Percentiles rank a stretch among this genome's conserved stretches.
Evolutionary conservation across 2,329 filamentous ascomycete species (phyloP).

Genomic region (Phyllosticta citrichinensis): DNA sequence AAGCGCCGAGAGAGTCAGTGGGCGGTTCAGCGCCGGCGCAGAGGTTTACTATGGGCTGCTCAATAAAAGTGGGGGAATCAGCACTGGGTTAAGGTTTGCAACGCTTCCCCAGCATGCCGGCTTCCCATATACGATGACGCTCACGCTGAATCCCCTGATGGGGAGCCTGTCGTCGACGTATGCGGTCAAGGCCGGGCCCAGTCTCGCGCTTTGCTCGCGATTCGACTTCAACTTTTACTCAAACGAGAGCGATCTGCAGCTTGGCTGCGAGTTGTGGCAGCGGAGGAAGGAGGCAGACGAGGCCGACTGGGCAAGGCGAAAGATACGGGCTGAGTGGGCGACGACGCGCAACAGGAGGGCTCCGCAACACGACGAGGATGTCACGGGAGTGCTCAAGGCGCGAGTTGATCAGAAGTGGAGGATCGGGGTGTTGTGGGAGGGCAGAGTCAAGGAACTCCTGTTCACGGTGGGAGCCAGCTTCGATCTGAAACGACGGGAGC

Average conservation of each 20-base stretch:
- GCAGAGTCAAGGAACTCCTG: slow-evolving; percentile 79
- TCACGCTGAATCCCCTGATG: slow-evolving; percentile 90
- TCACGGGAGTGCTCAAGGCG: slow-evolving; percentile 81
- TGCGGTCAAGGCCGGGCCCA: slow-evolving; percentile 73
- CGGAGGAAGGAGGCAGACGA: slow-evolving; percentile 27
- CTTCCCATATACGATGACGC: slow-evolving; percentile 84
- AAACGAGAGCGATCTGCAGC: slow-evolving; percentile 87
- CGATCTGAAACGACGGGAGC: slow-evolving; percentile 65
- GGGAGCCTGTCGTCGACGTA: slow-evolving; percentile 88
- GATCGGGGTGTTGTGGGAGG: slow-evolving; percentile 85
- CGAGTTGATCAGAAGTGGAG: slow-evolving; percentile 80
- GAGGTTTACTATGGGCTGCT: slow-evolving; percentile 93
- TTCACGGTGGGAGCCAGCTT: slow-evolving; percentile 85
- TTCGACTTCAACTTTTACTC: slow-evolving; percentile 98
- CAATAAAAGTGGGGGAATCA: slow-evolving; percentile 89
- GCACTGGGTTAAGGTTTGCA: slow-evolving; percentile 78
- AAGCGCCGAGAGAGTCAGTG: slow-evolving; percentile 53
- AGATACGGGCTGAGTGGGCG: slow-evolving; percentile 18
- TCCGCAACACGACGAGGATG: slow-evolving; percentile 46
- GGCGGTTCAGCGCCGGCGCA: slow-evolving; percentile 79
- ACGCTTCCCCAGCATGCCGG: slow-evolving; percentile 72
- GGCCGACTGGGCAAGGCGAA: slow-evolving; percentile 2
- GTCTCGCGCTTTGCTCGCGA: slow-evolving; percentile 75
- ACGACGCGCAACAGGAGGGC: slow-evolving; percentile 27
- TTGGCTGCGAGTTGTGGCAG: slow-evolving; percentile 90